Conservation (phyloP, 176 grass and related monocot genomes). For the Aegilops longissima region DNA sequence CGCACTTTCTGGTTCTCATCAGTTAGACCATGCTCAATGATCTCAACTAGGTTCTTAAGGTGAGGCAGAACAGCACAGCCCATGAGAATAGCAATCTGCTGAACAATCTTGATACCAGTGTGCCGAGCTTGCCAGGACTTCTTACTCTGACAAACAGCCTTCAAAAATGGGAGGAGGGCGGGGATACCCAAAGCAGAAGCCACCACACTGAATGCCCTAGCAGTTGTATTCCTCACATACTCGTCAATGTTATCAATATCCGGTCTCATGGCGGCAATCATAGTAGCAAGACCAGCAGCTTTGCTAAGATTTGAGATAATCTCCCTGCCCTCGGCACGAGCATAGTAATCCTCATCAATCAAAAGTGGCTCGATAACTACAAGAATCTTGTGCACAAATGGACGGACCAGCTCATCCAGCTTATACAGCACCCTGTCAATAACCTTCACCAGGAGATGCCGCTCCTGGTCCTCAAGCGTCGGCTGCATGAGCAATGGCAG, state of each 20-base stretch:
- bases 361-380: constrained; percentile 92
- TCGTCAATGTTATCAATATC: constrained; percentile 99
- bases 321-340: constrained; percentile 90
- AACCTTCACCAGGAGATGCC: constrained; percentile 94
- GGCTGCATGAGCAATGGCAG: constrained; percentile 97
- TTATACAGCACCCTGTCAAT: constrained; percentile 96
- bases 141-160: constrained; percentile 62
- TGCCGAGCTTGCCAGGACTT: constrained; percentile 83
- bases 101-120: constrained; percentile 94
- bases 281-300: constrained; percentile 87
- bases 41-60: constrained; percentile 87
- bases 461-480: constrained; percentile 88
- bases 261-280: constrained; percentile 93
- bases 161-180: constrained; percentile 65
- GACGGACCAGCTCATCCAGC: constrained; percentile 89
- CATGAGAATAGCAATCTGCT: constrained; percentile 99
- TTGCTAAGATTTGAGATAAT: constrained; percentile 99
- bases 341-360: constrained; percentile 98
- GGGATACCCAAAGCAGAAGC: constrained; percentile 94
- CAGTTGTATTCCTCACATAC: constrained; percentile 96
- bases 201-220: constrained; percentile 93
- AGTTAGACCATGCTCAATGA: constrained; percentile 86
- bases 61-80: constrained; percentile 89
- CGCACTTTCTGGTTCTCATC: constrained; percentile 98
- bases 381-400: constrained; percentile 95